Evolutionary conservation across 352 stramenopile genomes (phyloP), one percentile per base, ranked within the genome.

Genomic region (Pythium oligandrum): DNA sequence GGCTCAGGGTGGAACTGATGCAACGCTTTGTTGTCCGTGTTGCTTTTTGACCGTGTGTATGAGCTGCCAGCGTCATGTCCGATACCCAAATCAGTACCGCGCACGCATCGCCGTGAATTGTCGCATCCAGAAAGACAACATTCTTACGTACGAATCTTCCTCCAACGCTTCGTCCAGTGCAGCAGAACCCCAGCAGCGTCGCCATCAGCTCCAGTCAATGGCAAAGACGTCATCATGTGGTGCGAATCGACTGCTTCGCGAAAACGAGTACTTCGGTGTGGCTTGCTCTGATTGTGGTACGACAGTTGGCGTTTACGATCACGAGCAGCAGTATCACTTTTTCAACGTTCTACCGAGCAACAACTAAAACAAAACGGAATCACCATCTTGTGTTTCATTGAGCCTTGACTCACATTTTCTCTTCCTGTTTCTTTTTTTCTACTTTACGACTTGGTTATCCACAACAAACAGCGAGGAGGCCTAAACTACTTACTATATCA

Each of bases 41-140:
- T 93, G 82, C 61, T 93, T 93, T 53, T 51, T 93, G 35, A 88
- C 73, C 0, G 75, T 93, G 12, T 93, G 77, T 45, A 86, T 90
- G 69, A 63, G 73, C 44, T 89, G 79, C 54, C 60, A 93, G 61
- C 61, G 79, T 1, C 82, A 93, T 52, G 61, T 67, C 36, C 82
- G 68, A 10, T 93, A 80, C 65, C 67, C 55, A 11, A 89, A 81
- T 44, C 82, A 93, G 60, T 93, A 87, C 60, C 78, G 77, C 55
- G 66, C 78, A 11, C 55, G 51, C 12, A 49, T 68, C 26, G 79
- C 77, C 5, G 71, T 90, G 50, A 93, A 93, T 51, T 90, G 82
- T 51, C 77, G 82, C 31, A 62, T 93, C 40, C 76, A 88, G 47
- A 81, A 70, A 40, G 70, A 85, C 39, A 70, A 87, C 59, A 77